These are phyloP conservation scores for Metschnikowia kunwiensis DNA, from an alignment of 805 yeast genomes.

Conservation along the genomic window DNA sequence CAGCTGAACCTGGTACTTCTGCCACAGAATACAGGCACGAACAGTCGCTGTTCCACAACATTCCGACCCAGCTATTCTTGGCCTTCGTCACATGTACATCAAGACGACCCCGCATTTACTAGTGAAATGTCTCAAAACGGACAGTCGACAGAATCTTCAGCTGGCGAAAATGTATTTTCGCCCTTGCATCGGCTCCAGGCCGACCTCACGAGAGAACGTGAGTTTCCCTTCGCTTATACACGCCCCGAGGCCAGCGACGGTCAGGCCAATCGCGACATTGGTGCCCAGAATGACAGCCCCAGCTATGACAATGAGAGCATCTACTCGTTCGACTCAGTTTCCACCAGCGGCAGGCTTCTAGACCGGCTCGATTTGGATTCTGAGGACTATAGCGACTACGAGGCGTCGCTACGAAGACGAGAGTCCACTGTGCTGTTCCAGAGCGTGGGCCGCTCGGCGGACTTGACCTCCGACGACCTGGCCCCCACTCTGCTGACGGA, in stretches of 20 bases:
- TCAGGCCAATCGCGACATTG: not conserved
- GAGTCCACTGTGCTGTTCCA: conserved; percentile 17
- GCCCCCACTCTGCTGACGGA: conserved; percentile 17
- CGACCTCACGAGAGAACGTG: conserved; percentile 14
- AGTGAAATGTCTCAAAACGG: no score
- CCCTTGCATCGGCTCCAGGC: conserved; percentile 20
- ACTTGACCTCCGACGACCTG: conserved; percentile 28
- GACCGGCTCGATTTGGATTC: conserved; percentile 25
- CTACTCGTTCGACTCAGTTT: conserved; percentile 44
- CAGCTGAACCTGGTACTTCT: no score
- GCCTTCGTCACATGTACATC: no score
- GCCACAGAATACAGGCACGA: no score
- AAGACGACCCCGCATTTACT: no score
- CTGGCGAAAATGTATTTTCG: conserved; percentile 17
- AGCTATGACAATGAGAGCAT: conserved; percentile 32
- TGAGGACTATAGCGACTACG: conserved; percentile 16
- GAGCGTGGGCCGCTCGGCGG: conserved; percentile 11
- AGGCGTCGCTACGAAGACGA: conserved; percentile 15
- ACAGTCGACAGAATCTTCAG: no score
- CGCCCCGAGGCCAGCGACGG: not conserved
- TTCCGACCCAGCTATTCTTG: no score
- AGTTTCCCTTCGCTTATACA: conserved; percentile 4
- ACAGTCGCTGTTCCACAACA: no score
- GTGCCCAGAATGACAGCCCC: not conserved
- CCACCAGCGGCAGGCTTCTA: conserved; percentile 40